Base-by-base conservation (phyloP, 2,329 filamentous ascomycete genomes). In the Neocucurbitaria cava region DNA sequence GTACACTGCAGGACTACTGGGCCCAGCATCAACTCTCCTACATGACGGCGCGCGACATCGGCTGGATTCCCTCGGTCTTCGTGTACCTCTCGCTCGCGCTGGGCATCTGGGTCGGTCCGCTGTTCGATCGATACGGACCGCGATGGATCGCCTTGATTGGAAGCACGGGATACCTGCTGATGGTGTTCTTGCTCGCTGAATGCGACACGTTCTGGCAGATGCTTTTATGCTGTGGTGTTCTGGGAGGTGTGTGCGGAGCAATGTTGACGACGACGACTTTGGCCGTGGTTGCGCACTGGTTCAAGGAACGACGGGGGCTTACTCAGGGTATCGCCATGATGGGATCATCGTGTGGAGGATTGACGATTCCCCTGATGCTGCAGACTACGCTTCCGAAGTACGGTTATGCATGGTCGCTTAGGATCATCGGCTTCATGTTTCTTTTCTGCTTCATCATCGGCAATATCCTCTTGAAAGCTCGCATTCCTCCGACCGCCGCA, bases 51-150 rank as follows among this genome's bases (percentile, higher is more conserved):
- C 58, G 86, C 86, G 61, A 87, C 9, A 86, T 94, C 18, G 91
- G 91, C n/a, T 96, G 92, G 92, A 90, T 96, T 46, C 93, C 95
- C 58, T 90, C 89, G 40, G 78, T 96, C n/a, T 95, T 92, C 68
- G 86, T 89, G 2, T 95, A 95, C 65, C 78, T 96, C 6, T 86
- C 88, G 46, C 94, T 96, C 71, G 89, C 92, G 63, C 85, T 91
- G 31, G 92, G 92, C 13, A 83, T 96, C 17, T 92, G 94, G 68
- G 86, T 96, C 43, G 93, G 93, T 0, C 92, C 93, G 0, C 78
- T 96, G 13, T 96, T 75, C 49, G 72, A 75, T 43, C 66, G 68
- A n/a, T 73, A 75, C 33, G 72, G 72, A 13, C 72, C 72, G 2
- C 63, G 68, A 15, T 75, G 71, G 71, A 72, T 75, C 15, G 66